Base-by-base conservation (phyloP, 1,139 yeast species). In the Nakaseomyces bracarensis region DNA sequence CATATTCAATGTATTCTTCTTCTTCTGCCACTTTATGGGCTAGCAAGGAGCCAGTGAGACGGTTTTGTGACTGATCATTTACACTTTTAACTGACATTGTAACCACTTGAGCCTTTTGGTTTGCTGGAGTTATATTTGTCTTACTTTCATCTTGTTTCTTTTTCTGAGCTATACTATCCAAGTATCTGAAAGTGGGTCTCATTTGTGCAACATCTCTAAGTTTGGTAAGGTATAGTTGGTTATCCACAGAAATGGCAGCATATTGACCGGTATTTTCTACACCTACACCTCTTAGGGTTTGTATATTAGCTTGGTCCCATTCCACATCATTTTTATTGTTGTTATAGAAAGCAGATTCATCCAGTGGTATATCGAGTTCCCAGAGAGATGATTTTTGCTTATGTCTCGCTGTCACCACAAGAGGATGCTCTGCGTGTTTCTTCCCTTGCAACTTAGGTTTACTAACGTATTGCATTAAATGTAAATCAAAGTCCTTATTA, bases 171-270 rank as follows among this genome's bases (percentile, higher is more conserved):
- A 42, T 63, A 63, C 60, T 75, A 56, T 83, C 94, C 41, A 87
- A 76, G 58, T 87, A 84, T 49, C 72, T 74, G 65, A 91, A 86
- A 48, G 75, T 74, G 1, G 97, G 93, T 54, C 96, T 72, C 49
- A 91, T 61, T 61, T 89, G 97, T 0, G 82, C 77, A 0, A 84
- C 75, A 19, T 79, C 71, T 39, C 76, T 74, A 2, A 87, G 69
- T 0, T 93, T 86, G 1, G 77, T 64, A 47, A 89, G 61, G 39
- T 83, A 79, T 13, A 87, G 58, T 51, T 73, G 77, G 6, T 67
- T 71, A 38, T 72, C 65, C 37, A 65, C 60, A 38, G 75, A 62
- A 22, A 67, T 62, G 0, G 78, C 82, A n/a, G 70, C 68, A 57
- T 75, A 76, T 50, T 75, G 77, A 1, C 83, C 82, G 19, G 74